Evolutionary conservation across 1,284 basidiomycete genomes (phyloP), one percentile per base, ranked within the genome.

Genomic region (Ganoderma lingzhi): DNA sequence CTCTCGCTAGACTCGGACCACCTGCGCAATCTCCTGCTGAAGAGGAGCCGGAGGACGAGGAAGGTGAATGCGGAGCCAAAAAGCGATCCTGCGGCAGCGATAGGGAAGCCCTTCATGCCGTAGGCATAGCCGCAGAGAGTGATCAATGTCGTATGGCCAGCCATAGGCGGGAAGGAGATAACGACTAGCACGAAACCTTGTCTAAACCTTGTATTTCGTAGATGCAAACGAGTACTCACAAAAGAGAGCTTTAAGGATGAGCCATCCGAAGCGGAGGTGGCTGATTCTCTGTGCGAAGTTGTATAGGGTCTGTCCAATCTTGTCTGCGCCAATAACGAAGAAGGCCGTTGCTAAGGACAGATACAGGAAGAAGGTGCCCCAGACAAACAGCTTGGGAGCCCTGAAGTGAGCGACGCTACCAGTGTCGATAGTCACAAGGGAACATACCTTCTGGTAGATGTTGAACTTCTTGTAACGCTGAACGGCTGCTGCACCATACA

Each of bases 91-190:
- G 83, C 79, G 0, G 87, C 86, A 6, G 90, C 88, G 66, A 95
- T 85, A 69, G 84, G 85, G 76, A 93, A 92, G 0, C 92, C 92
- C 68, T 87, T 86, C 81, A 93, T 85, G 63, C 94, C 94, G 75
- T 94, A 96, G 0, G 93, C 91, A 79, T 95, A 96, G 0, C 94
- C 94, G 75, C 90, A 92, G 2, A 96, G 79, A 10, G 90, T 90
- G 39, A 85, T 77, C 66, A 82, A 75, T 0, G 92, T 93, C 0
- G 90, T 90, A 77, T 93, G 92, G 1, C 94, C 93, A 67, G 93
- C 85, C 71, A 92, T 80, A 6, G 94, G 94, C n/a, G 94, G 94
- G 74, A 94, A 90, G 5, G 90, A 94, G 32, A 89, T 84, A 35
- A 89, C 72, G 62, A 91, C 91, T 93, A 69, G 17, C 28, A 15